These are phyloP conservation scores for Ulmus americana DNA, from an alignment of 331 rosid genomes.

Conservation along the genomic window DNA sequence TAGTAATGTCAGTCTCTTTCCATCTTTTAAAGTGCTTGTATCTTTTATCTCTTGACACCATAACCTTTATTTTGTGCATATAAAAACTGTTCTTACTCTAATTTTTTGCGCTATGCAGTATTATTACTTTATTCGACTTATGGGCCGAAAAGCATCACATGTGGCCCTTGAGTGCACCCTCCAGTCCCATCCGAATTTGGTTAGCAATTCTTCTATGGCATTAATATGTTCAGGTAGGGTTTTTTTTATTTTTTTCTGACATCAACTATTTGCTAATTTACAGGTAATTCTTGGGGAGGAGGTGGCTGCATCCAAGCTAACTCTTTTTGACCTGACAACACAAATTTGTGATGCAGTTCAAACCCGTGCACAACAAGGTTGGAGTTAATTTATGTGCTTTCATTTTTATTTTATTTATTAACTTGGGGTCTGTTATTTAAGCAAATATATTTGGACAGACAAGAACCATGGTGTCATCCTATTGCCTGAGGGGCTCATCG, in stretches of 20 bases:
- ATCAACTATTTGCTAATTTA: constrained; percentile 19
- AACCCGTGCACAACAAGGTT: constrained; percentile 89
- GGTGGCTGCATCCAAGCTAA: constrained; percentile 92
- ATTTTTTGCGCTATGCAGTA: constrained; percentile 46
- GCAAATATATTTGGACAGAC: constrained; percentile 40
- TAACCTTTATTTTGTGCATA: background rate
- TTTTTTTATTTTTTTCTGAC: constrained; percentile 7
- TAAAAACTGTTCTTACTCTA: constrained; percentile 6
- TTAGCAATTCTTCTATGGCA: constrained; percentile 20
- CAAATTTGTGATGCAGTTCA: constrained; percentile 90
- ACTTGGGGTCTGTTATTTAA: constrained; percentile 15
- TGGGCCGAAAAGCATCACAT: constrained; percentile 93
- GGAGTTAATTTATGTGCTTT: constrained; percentile 23
- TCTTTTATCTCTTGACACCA: background rate
- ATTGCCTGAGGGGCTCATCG: constrained; percentile 93
- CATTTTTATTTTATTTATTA: constrained; percentile 5
- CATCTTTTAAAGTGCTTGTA: background rate
- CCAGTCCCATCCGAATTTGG: constrained; percentile 98
- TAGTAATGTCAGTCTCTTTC: constrained; percentile 5
- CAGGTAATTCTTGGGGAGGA: constrained; percentile 98
- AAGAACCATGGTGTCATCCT: constrained; percentile 92
- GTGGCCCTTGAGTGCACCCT: constrained; percentile 95
- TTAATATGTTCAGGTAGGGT: background rate
- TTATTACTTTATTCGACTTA: constrained; percentile 87
- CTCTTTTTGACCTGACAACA: constrained; percentile 73